phyloP scores from a whole-genome alignment of 2,329 filamentous ascomycete genomes.

The Venturia pyrina region DNA sequence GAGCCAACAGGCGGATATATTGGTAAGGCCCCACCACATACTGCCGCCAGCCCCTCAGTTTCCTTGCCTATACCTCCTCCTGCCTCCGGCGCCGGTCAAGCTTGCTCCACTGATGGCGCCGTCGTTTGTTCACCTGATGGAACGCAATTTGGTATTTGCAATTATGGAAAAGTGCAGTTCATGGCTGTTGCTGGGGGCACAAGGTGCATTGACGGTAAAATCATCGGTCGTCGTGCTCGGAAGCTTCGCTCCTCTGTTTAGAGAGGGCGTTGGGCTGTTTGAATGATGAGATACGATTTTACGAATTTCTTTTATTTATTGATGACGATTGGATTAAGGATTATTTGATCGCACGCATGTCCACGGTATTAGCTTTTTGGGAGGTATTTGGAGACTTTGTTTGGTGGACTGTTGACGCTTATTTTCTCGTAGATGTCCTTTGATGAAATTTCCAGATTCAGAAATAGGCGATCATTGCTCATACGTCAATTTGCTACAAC shows the following conservation, averaged over 20 bases:
- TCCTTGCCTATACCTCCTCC: neutral
- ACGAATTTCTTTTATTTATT: neutral
- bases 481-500: neutral
- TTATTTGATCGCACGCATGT: neutral
- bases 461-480: neutral
- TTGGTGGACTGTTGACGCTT: neutral
- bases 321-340: neutral
- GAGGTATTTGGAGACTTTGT: neutral
- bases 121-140: constrained; percentile 11
- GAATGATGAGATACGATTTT: neutral
- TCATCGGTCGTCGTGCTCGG: neutral
- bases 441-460: neutral
- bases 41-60: neutral
- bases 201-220: neutral
- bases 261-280: neutral
- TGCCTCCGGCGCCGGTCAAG: neutral
- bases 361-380: neutral
- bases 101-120: constrained; percentile 9
- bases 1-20: neutral
- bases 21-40: neutral
- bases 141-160: constrained; percentile 9
- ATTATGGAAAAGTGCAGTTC: constrained; percentile 1
- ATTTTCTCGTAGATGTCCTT: neutral
- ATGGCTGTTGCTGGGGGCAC: constrained; percentile 9
- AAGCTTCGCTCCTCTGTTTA: neutral